Base-by-base conservation (phyloP, 176 grass and related monocot genomes). In the Zizania latifolia region DNA sequence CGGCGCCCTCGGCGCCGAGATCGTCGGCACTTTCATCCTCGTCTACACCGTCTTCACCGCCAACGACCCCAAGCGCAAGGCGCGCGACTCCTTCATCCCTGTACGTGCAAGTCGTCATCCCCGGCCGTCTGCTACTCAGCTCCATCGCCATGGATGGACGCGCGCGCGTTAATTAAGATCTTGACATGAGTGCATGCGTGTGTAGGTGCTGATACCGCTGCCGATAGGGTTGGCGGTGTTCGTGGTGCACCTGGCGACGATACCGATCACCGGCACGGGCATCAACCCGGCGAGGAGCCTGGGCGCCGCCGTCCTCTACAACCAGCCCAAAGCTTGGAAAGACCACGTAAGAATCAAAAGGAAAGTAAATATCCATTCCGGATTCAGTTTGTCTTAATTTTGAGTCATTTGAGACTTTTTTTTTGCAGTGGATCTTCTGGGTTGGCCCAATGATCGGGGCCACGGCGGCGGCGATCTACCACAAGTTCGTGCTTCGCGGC, bases 251-350 rank as follows among this genome's bases (percentile, higher is more conserved):
- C 77, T 93, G 31, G 94, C 94, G 10, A 93, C 90, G 21, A 93
- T 97, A 10, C 94, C 94, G 8, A 85, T 93, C 81, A 97, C 94
- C 4, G 94, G 94, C 21, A 93, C 94, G 4, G 83, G 94, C 41
- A 97, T 97, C 78, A 97, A 91, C 33, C 90, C 90, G 27, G 94
- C 94, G 16, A 81, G 94, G 78, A 97, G 94, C 86, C 89, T 97
- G 4, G 94, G 90, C 57, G 60, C 94, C 12, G 94, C 94, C 53
- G 88, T 91, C 46, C 3, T 91, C 2, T 93, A 90, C 87, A 86
- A 89, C 82, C 71, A 81, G 40, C 68, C 61, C 41, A 69, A 72
- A 19, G 76, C 89, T 21, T 97, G 90, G 90, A 34, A 83, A 26
- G 81, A 93, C 12, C 94, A 87, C 40, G 94, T 89, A 72, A 84